A percentile compares a stretch with the other conserved stretches of the same genome.
Evolutionary conservation across 768 basidiomycete genomes (phyloP).

Genomic region (Russula emetica): DNA sequence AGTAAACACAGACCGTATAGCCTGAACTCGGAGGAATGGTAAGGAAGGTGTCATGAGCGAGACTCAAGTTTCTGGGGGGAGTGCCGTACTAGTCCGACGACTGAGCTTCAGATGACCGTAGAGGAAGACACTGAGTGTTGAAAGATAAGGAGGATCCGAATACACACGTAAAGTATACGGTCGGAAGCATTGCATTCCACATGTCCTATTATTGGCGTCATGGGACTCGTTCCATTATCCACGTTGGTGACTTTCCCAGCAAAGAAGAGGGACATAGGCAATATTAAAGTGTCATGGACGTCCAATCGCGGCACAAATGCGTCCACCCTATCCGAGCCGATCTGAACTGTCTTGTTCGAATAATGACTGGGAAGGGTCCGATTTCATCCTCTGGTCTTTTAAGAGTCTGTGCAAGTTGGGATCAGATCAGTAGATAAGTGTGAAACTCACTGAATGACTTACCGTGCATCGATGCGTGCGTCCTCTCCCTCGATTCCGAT

Average conservation of each 20-base stretch:
- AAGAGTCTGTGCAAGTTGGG: constrained; percentile 57
- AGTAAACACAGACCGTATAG: neutral
- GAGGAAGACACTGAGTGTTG: no score
- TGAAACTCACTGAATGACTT: constrained; percentile 30
- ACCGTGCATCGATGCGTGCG: constrained; percentile 83
- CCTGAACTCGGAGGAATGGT: neutral
- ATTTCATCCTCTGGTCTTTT: constrained; percentile 72
- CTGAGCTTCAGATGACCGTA: neutral
- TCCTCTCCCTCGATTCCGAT: constrained; percentile 86
- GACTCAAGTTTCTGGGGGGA: neutral
- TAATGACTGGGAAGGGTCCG: constrained; percentile 37
- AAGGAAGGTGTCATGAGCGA: neutral
- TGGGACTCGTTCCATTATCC: neutral
- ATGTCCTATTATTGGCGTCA: neutral
- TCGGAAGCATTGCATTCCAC: no score
- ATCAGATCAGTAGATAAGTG: neutral
- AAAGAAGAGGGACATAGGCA: no score
- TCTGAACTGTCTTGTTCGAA: constrained; percentile 35
- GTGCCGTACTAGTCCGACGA: neutral
- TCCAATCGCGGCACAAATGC: neutral
- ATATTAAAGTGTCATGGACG: no score
- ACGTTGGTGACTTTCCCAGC: neutral
- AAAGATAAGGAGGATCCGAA: no score
- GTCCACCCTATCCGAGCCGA: constrained; percentile 35
- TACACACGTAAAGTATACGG: no score